A percentile compares a stretch with the other conserved stretches of the same genome.
Evolutionary conservation across 768 basidiomycete species (phyloP).

Genomic region (Leccinum variicolor): DNA sequence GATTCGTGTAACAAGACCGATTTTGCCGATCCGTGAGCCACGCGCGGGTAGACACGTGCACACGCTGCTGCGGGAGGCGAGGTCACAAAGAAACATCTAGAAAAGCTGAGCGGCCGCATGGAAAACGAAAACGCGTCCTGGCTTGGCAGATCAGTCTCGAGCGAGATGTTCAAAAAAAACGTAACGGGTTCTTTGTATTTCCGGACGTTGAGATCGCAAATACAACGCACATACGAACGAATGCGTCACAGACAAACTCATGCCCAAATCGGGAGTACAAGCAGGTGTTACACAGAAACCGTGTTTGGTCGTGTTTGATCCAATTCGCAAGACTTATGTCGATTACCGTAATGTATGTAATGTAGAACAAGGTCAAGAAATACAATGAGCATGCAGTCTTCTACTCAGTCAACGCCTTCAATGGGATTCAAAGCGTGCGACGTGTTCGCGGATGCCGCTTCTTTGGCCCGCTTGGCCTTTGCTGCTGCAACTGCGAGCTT

Average conservation of each 20-base stretch:
- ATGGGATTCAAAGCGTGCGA: slow-evolving; percentile 11
- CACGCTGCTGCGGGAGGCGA: not conserved
- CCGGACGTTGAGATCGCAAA: not conserved
- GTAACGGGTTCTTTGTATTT: slow-evolving; percentile 14
- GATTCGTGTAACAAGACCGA: not conserved
- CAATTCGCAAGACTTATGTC: slow-evolving; percentile 9
- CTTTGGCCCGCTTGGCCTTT: slow-evolving; percentile 12
- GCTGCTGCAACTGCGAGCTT: slow-evolving; percentile 31
- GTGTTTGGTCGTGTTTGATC: slow-evolving; percentile 9
- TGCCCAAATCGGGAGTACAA: slow-evolving; percentile 32
- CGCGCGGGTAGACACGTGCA: not conserved
- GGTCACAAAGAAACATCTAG: not conserved
- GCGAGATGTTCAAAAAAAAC: not conserved
- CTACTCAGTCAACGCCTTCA: slow-evolving; percentile 32
- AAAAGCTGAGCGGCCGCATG: not conserved
- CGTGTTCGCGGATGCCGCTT: not conserved
- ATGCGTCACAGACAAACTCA: slow-evolving; percentile 17
- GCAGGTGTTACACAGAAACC: slow-evolving; percentile 6
- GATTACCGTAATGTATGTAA: slow-evolving; percentile 12
- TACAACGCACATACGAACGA: slow-evolving; percentile 3
- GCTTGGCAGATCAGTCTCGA: not conserved
- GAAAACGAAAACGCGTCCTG: not conserved
- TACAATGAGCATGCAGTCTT: not conserved
- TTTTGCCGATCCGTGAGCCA: not conserved
- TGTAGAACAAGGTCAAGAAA: slow-evolving; percentile 4